These are phyloP conservation scores for Mucor irregularis DNA, from an alignment of 371 early-diverging fungal species.

Conservation along the genomic window DNA sequence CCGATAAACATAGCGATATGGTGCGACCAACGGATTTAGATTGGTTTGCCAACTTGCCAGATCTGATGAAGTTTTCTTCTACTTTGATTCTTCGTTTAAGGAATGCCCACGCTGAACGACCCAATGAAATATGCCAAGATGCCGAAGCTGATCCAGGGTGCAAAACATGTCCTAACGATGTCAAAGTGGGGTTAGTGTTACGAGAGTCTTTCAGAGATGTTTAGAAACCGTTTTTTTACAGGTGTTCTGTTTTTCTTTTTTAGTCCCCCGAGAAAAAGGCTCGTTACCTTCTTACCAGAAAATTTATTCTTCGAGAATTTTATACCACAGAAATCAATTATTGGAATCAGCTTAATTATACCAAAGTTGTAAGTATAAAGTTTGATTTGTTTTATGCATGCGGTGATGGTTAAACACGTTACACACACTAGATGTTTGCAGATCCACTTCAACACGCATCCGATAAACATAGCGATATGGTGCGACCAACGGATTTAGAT, in stretches of 20 bases:
- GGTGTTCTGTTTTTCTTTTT: no score
- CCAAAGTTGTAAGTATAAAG: conserved; percentile 36
- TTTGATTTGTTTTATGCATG: not conserved
- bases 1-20: conserved; percentile 24
- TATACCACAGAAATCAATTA: conserved; percentile 45
- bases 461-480: conserved; percentile 23
- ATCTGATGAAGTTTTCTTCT: conserved; percentile 30
- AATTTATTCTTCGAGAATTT: conserved; percentile 41
- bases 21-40: conserved; percentile 22
- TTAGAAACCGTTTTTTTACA: not conserved
- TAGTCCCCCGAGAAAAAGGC: conserved; percentile 33
- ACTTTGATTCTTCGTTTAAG: conserved; percentile 20
- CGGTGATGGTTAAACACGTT: no score
- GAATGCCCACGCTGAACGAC: not conserved
- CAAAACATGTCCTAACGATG: not conserved
- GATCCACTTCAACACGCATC: conserved; percentile 29
- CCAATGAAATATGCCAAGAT: not conserved
- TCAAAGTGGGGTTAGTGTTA: conserved; percentile 23
- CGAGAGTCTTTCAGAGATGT: conserved; percentile 6
- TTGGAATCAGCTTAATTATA: conserved; percentile 42
- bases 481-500: conserved; percentile 20
- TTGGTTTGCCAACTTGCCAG: conserved; percentile 30
- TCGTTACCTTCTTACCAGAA: conserved; percentile 23
- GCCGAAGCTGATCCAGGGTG: not conserved
- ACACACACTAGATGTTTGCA: conserved; percentile 37